Conservation (phyloP, 1,139 yeast species). For the Saccharomyces pastorianus region DNA sequence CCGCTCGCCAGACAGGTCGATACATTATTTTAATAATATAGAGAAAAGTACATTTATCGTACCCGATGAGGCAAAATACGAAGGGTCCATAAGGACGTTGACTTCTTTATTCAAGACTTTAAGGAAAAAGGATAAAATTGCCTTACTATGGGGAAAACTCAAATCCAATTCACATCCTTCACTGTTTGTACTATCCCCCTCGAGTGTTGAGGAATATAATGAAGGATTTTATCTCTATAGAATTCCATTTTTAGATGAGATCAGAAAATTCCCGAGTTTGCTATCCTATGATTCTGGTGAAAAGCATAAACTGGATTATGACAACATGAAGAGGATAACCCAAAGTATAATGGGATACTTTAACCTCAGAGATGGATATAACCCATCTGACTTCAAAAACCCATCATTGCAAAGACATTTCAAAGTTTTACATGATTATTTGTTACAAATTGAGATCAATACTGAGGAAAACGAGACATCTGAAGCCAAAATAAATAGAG, state of each 20-base stretch:
- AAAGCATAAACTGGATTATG: slow-evolving; percentile 25
- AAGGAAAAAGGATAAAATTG: slow-evolving; percentile 45
- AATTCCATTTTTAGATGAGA: slow-evolving; percentile 59
- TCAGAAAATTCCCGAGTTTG: slow-evolving; percentile 42
- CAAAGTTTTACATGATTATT: slow-evolving; percentile 54
- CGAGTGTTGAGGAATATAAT: slow-evolving; percentile 27
- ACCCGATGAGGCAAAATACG: slow-evolving; percentile 48
- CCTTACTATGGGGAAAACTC: slow-evolving; percentile 64
- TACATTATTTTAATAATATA: slow-evolving; percentile 47
- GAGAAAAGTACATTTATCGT: slow-evolving; percentile 53
- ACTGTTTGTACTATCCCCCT: slow-evolving; percentile 55
- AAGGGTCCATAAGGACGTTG: slow-evolving; percentile 61
- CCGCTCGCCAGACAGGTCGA: slow-evolving; percentile 35
- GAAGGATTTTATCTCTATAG: slow-evolving; percentile 55
- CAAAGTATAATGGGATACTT: slow-evolving; percentile 37
- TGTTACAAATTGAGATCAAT: slow-evolving; percentile 52
- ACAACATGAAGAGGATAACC: slow-evolving; percentile 32
- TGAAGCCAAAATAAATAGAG: slow-evolving; percentile 9
- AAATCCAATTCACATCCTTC: slow-evolving; percentile 50
- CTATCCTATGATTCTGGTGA: slow-evolving; percentile 12
- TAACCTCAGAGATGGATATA: slow-evolving; percentile 40
- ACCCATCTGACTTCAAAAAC: slow-evolving; percentile 52
- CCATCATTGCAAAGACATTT: slow-evolving; percentile 65
- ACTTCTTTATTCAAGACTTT: slow-evolving; percentile 60
- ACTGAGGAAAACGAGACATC: slow-evolving; percentile 28